Evolutionary conservation across 441 rosid genomes (phyloP), one percentile per base, ranked within the genome.

Genomic region (Iberis amara): DNA sequence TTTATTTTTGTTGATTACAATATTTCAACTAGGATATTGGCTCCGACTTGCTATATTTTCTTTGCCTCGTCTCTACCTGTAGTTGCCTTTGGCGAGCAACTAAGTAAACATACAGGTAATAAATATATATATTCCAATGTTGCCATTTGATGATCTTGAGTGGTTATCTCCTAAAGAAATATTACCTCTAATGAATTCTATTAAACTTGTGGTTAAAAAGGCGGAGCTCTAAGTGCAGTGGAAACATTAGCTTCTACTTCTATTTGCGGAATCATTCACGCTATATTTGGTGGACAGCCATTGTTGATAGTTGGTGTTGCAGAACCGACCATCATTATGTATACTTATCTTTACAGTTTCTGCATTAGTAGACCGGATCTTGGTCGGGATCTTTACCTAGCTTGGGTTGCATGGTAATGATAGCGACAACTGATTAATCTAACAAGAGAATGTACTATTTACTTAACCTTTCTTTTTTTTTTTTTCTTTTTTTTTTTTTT

Each of bases 1-100:
- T n/a, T n/a, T n/a, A n/a, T n/a, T n/a, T n/a, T n/a, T 33, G 44
- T 18, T 60, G 21, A 18, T 18, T 18, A 1, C 21, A 18, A 18
- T 18, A 18, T 21, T 31, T 31, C 45, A n/a, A 15, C 56, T 76
- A 82, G 89, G 71, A 79, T 86, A n/a, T 50, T 86, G 75, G 94
- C 94, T 59, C 97, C 95, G 15, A 80, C 86, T 49, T 66, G 74
- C 5, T 86, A 82, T 48, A 76, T 80, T 37, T 89, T 89, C 77
- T 86, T 89, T 68, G 95, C 97, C 38, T 89, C 97, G 5, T 78
- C 94, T 35, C 91, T 89, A 69, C 95, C 91, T 7, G 95, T 86
- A 14, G 81, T 84, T 55, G 94, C 94, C 40, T 89, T 89, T 45
- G 97, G 97, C 52, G 94, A 80, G 63, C 97, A 89, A 70, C 55